Evolutionary conservation across 257 asterid species (phyloP).

Genomic region (Jacaranda copaia): DNA sequence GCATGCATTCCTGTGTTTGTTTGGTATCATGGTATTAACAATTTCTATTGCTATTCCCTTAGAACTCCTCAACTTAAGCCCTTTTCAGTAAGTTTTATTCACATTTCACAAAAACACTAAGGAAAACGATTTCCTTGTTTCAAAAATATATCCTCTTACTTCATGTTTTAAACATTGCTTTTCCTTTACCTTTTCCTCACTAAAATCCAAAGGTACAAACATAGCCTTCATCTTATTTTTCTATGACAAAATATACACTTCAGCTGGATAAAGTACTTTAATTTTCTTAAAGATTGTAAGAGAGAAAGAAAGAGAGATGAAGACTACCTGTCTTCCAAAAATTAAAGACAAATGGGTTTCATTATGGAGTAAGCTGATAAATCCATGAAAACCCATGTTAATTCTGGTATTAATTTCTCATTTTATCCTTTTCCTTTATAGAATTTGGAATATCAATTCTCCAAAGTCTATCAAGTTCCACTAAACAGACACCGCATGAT

Average conservation of each 20-base stretch:
- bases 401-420: not conserved
- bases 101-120: not conserved
- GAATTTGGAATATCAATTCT: not conserved
- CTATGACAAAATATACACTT: not conserved
- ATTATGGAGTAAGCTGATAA: slow-evolving; percentile 3
- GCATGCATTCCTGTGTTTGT: not conserved
- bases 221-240: not conserved
- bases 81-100: not conserved
- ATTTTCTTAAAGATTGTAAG: not conserved
- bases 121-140: not conserved
- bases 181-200: not conserved
- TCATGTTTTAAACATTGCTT: not conserved
- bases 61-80: not conserved
- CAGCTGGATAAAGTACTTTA: not conserved
- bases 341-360: not conserved
- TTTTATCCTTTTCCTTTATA: not conserved
- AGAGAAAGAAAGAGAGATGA: not conserved
- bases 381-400: not conserved
- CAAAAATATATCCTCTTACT: not conserved
- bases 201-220: not conserved
- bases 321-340: not conserved
- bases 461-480: not conserved
- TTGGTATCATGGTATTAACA: not conserved
- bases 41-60: not conserved
- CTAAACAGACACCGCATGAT: not conserved